Percentiles rank a stretch among this genome's conserved stretches.
These are phyloP conservation scores for Pythium aquatile DNA, from an alignment of 352 stramenopile genomes.

Conservation along the genomic window DNA sequence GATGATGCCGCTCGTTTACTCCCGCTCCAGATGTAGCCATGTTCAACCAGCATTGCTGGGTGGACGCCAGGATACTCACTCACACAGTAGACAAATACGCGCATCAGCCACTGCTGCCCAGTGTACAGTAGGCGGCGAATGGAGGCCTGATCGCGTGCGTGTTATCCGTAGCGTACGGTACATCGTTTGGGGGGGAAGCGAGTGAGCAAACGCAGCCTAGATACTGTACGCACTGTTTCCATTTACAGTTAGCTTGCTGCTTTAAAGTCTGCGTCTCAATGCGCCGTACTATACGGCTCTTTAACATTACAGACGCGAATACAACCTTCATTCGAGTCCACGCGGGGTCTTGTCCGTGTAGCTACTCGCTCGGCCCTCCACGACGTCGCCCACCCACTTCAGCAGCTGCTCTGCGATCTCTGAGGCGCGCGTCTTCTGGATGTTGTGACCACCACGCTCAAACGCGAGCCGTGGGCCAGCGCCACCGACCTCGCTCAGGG, in stretches of 20 bases:
- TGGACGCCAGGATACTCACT: too few species aligned
- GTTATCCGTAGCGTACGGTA: too few species aligned
- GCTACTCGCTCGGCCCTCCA: not conserved
- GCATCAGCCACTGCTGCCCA: too few species aligned
- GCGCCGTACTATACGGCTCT: too few species aligned
- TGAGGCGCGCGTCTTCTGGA: constrained; percentile 40
- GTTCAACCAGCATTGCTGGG: not conserved
- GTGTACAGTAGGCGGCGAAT: too few species aligned
- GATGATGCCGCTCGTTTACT: not conserved
- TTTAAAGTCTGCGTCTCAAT: not conserved
- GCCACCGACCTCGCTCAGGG: constrained; percentile 16
- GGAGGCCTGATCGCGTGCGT: too few species aligned
- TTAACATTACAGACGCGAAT: not conserved
- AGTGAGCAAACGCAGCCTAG: too few species aligned
- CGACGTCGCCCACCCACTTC: constrained; percentile 21
- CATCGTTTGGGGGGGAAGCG: too few species aligned
- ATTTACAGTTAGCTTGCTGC: too few species aligned
- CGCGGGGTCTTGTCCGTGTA: constrained; percentile 2
- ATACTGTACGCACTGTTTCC: too few species aligned
- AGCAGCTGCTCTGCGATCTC: constrained; percentile 27
- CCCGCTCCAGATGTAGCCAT: not conserved
- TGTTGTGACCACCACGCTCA: constrained; percentile 39
- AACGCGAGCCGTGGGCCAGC: constrained; percentile 35
- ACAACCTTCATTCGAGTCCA: not conserved
- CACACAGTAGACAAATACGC: too few species aligned